Evolutionary conservation across 2,329 filamentous ascomycete species (phyloP), one percentile per base, ranked within the genome.

Genomic region (Pleoardoris graminearum): DNA sequence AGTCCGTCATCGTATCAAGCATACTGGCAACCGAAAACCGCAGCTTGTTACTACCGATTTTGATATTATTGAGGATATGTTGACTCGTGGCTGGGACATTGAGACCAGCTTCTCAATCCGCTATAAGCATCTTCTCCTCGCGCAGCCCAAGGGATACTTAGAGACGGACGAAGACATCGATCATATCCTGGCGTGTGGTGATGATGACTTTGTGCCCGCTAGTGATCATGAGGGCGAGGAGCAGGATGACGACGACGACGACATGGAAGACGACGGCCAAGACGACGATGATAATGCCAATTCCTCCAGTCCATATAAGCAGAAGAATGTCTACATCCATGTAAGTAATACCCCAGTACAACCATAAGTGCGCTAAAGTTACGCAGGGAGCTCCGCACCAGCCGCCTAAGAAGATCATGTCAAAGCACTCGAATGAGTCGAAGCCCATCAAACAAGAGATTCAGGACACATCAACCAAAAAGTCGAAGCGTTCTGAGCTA

Each of bases 61-160:
- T 11, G 67, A 70, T 50, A 59, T 70, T 21, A 65, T 70, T n/a
- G 67, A 71, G 27, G 67, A 69, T 17, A 62, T 70, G 55, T 42
- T 70, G 7, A 52, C 61, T 12, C 60, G 60, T 32, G 57, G 61
- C 2, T 70, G 66, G 67, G 44, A 50, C 2, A 51, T 69, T 1
- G 22, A 44, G 0, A 59, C 59, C 27, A 55, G 59, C 32, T 70
- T 71, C 48, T 41, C 53, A 7, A 61, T 69, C 10, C 58, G 66
- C n/a, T 70, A 69, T 42, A 70, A 69, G 56, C 63, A 71, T 52
- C 48, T 69, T 1, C 52, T 69, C 3, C 56, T 59, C n/a, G 53
- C 65, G 3, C 61, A 58, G 16, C 43, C 45, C 1, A 59, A 60
- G 30, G 55, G 58, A 0, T 33, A 59, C 7, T 30, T 55, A 4